These are phyloP conservation scores for Excoecaria agallocha DNA, from an alignment of 345 rosid genomes.

Conservation along the genomic window DNA sequence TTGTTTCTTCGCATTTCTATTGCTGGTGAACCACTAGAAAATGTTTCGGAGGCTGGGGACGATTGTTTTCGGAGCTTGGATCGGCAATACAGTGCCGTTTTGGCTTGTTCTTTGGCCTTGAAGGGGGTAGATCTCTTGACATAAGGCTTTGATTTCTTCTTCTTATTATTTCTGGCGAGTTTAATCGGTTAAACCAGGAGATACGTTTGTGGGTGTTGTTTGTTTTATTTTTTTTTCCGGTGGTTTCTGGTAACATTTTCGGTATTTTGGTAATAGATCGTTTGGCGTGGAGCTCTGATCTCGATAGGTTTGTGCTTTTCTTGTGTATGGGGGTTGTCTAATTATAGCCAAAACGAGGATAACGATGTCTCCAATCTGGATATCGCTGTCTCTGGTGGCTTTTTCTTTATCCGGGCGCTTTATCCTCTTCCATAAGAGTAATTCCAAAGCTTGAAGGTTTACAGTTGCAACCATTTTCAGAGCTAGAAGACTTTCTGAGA, in stretches of 20 bases:
- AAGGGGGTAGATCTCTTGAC: constrained; percentile 22
- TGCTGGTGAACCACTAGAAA: not conserved
- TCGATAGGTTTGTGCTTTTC: constrained; percentile 52
- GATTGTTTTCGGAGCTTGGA: constrained; percentile 25
- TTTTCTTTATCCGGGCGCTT: constrained; percentile 30
- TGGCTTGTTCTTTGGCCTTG: constrained; percentile 17
- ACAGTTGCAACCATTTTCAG: not conserved
- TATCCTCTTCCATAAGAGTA: constrained; percentile 21
- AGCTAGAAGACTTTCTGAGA: not conserved
- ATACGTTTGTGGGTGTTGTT: constrained; percentile 1
- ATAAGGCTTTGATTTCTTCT: not conserved
- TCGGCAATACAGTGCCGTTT: constrained; percentile 18
- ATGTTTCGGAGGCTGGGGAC: constrained; percentile 38
- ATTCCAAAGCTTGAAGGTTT: constrained; percentile 16
- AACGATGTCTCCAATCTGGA: constrained; percentile 35
- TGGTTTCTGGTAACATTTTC: constrained; percentile 4
- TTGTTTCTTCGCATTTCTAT: not conserved
- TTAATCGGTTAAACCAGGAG: constrained; percentile 13
- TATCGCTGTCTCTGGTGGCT: constrained; percentile 40
- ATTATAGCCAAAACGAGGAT: constrained; percentile 39
- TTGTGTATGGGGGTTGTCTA: constrained; percentile 59
- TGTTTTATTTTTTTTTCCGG: not conserved
- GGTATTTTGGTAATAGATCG: constrained; percentile 39
- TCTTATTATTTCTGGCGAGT: constrained; percentile 2
- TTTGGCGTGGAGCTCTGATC: constrained; percentile 61